Base-by-base conservation (phyloP, 2,329 filamentous ascomycete genomes). In the Fusarium xylarioides region DNA sequence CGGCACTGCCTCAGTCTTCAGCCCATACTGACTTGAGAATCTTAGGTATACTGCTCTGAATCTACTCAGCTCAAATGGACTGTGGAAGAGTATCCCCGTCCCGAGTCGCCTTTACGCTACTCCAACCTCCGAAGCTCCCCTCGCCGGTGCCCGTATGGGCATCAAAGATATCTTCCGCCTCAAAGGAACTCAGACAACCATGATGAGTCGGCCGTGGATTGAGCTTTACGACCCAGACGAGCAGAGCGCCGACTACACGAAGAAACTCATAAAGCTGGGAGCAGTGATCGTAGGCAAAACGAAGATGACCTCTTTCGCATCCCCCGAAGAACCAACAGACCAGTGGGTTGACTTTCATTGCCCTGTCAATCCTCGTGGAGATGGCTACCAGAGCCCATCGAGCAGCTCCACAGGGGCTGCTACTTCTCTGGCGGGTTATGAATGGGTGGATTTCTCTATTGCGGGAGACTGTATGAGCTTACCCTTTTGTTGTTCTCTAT, bases 81-180 rank as follows among this genome's bases (percentile, higher is more conserved):
- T 53, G 18, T 28, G 34, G 50, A 38, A 21, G 4, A 5, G 0
- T 0, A 28, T 38, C 1, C 10, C 50, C 0, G 50, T 38, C 14
- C 50, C 50, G 1, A 53, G 50, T 21, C 0, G 50, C 1, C 34
- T 38, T 3, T 53, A 52, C 6, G 3, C 11, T 10, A 0, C 2
- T 11, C 23, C 4, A 21, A 28, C 23, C 34, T 4, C 18, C 0
- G 1, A 5, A 1, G 5, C 19, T 0, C 50, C 50, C 1, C 23
- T 53, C 18, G 23, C 34, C 3, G 23, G 50, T 2, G 50, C 50
- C 2, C 50, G 23, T 0, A 53, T 53, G 34, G 50, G 34, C 0
- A 53, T 38, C 3, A 38, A 53, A 10, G 50, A 53, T 1, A 53
- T 53, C 7, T 53, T 38, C 5, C 23, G 50, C 0, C 50, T 53